A percentile compares a stretch with the other conserved stretches of the same genome.
phyloP scores from a whole-genome alignment of 2,329 filamentous ascomycete species.

The Claviceps lovelessii region DNA sequence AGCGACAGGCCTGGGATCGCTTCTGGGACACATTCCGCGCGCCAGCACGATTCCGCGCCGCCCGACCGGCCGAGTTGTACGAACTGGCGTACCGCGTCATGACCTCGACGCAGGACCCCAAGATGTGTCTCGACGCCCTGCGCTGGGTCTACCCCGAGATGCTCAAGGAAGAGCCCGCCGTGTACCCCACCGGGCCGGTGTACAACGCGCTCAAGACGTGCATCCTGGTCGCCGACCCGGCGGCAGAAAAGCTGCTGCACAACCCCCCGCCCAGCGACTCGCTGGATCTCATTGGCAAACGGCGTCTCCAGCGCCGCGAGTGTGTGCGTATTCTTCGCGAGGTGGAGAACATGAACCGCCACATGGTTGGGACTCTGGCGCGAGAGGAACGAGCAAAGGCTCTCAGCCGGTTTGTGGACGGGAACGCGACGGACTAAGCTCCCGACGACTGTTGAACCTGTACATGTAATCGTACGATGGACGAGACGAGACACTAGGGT shows the following conservation, averaged over 20 bases:
- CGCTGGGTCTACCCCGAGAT: constrained; percentile 46
- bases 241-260: constrained; percentile 22
- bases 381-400: constrained; percentile 8
- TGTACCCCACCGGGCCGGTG: constrained; percentile 30
- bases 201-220: constrained; percentile 37
- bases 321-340: constrained; percentile 19
- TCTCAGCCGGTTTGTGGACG: constrained; percentile 2
- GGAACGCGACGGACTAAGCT: no score
- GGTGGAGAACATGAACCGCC: constrained; percentile 13
- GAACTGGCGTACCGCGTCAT: constrained; percentile 35
- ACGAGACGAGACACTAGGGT: no score
- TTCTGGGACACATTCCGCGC: constrained; percentile 49
- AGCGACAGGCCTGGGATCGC: constrained; percentile 33
- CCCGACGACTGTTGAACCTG: no score
- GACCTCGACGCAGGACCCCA: constrained; percentile 27
- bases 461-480: no score
- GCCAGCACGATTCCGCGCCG: constrained; percentile 32
- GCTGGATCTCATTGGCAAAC: constrained; percentile 7
- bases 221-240: constrained; percentile 39
- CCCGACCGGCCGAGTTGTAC: constrained; percentile 42
- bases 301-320: constrained; percentile 17
- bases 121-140: constrained; percentile 31
- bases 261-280: constrained; percentile 6
- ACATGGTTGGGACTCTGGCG: constrained; percentile 5
- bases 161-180: constrained; percentile 35